Base-by-base conservation (phyloP, 495 filamentous ascomycete genomes). In the Penicillium simplicissimum region DNA sequence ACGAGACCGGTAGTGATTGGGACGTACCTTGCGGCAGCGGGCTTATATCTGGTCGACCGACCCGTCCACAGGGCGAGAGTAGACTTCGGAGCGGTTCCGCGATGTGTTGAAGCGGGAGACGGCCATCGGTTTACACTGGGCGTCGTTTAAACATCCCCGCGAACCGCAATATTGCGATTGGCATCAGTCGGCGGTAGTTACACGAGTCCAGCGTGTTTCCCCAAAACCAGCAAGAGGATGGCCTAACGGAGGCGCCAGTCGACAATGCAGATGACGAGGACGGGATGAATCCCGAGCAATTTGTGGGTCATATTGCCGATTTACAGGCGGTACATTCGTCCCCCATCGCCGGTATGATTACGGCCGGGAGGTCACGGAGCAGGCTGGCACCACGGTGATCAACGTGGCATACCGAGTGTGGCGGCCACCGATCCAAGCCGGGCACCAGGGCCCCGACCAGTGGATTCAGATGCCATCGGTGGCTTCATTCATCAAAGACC, bases 101-200 rank as follows among this genome's bases (percentile, higher is more conserved):
- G 4, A 42, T 10, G 53, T 55, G 21, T n/a, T 55, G 5, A 55
- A 14, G 19, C 36, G 36, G 15, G 21, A 55, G 36, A 55, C 36
- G 17, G 36, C 13, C 0, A 55, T 55, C 33, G n/a, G 53, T 4
- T 10, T 55, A 1, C 14, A 42, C 38, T 14, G 36, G 17, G 9
- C 13, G 13, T n/a, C 13, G 31, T n/a, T 14, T 55, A 0, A 55
- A 43, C 21, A 31, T 55, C 3, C 17, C 53, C 10, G 17, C 10
- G 28, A 40, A 55, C 17, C 52, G 52, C 4, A 40, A 55, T 40
- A 55, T 55, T 25, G 36, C 36, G 19, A 55, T 55, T 55, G 8
- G 53, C 2, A 55, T 55, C 19, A 55, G 36, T 19, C 35, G 53
- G 14, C 53, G 53, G 36, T 55, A 43, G n/a, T n/a, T 55, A 19